phyloP scores from a whole-genome alignment of 164 flowering plant genomes.

The Stephania yunnanensis region DNA sequence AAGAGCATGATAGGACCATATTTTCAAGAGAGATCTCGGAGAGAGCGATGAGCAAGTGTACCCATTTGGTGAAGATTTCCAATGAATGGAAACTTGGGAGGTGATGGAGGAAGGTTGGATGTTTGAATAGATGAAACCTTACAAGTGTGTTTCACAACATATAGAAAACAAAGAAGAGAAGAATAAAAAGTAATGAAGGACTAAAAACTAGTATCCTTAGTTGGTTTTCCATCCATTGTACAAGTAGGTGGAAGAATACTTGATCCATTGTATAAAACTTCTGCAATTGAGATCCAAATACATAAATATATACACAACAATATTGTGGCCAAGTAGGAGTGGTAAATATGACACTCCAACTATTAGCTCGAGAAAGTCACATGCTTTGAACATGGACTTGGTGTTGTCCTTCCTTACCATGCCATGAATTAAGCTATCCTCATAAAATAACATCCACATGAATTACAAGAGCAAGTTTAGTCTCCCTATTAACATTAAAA shows the following conservation, averaged over 20 bases:
- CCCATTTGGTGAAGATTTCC: constrained; percentile 17
- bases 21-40: constrained; percentile 8
- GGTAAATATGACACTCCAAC: no score
- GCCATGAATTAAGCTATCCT: no score
- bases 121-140: background rate
- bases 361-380: no score
- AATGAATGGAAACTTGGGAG: constrained; percentile 7
- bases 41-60: background rate
- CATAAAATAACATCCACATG: no score
- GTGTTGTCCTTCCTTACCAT: no score
- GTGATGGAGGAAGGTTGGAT: constrained; percentile 12
- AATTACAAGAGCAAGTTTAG: no score
- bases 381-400: no score
- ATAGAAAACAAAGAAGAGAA: constrained; percentile 1
- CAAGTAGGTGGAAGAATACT: background rate
- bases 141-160: background rate
- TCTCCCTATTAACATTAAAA: no score
- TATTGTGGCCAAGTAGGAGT: no score
- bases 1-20: constrained; percentile 9
- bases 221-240: background rate
- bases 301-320: background rate
- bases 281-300: background rate
- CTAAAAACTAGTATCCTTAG: background rate
- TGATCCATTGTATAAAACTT: background rate
- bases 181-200: background rate